These are phyloP conservation scores for Aspergillus calidoustus DNA, from an alignment of 2,329 filamentous ascomycete genomes.

Conservation along the genomic window DNA sequence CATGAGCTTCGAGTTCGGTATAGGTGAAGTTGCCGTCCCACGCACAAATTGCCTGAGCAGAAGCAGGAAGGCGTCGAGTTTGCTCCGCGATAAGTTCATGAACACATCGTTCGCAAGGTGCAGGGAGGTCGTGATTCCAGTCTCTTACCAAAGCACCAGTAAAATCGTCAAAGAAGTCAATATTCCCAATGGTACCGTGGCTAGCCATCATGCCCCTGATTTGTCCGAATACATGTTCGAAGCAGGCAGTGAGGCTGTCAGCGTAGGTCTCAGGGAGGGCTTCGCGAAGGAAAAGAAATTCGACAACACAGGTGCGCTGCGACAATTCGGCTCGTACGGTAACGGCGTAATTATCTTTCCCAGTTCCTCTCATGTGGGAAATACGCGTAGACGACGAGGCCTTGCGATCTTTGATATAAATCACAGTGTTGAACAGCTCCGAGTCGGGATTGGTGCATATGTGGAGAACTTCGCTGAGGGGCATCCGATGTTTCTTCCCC, in stretches of 20 bases:
- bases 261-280: not conserved
- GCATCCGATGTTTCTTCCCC: not conserved
- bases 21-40: not conserved
- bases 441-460: not conserved
- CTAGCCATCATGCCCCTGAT: not conserved
- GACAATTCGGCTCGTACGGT: slow-evolving; percentile 1
- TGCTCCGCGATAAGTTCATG: slow-evolving; percentile 2
- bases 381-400: not conserved
- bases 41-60: not conserved
- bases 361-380: slow-evolving; percentile 1
- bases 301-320: not conserved
- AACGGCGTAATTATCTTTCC: not conserved
- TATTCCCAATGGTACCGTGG: not conserved
- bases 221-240: not conserved
- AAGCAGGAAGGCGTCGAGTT: not conserved
- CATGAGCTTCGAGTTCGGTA: not conserved
- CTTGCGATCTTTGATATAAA: not conserved
- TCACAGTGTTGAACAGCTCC: not conserved
- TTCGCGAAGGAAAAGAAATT: not conserved
- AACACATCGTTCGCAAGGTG: not conserved
- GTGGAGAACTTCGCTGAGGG: not conserved
- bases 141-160: not conserved
- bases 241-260: not conserved
- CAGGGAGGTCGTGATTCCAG: not conserved
- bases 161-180: not conserved